phyloP scores from a whole-genome alignment of 495 filamentous ascomycete species.

The Glutinoglossum americanum region DNA sequence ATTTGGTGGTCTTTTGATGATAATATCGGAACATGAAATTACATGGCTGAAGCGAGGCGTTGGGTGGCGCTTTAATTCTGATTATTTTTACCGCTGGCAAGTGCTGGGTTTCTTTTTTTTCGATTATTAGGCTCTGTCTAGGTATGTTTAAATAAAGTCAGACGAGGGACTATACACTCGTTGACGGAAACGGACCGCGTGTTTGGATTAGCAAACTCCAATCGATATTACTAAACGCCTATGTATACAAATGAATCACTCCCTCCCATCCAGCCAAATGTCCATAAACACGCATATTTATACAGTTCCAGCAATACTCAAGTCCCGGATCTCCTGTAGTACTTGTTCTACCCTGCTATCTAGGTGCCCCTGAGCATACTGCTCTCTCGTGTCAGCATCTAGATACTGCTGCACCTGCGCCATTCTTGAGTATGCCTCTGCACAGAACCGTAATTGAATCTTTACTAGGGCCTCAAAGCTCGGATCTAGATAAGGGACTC shows the following conservation, averaged over 20 bases:
- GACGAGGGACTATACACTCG: neutral
- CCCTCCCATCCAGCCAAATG: neutral
- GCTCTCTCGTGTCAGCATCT: constrained; percentile 85
- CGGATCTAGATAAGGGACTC: constrained; percentile 90
- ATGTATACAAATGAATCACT: neutral
- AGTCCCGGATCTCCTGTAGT: constrained; percentile 83
- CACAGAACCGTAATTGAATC: constrained; percentile 94
- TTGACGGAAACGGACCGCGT: neutral
- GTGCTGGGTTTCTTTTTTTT: neutral
- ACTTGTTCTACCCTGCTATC: constrained; percentile 90
- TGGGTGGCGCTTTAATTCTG: neutral
- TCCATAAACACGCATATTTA: constrained; percentile 10
- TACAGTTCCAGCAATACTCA: constrained; percentile 75
- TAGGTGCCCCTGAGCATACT: constrained; percentile 84
- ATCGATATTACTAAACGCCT: neutral
- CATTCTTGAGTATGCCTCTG: constrained; percentile 91
- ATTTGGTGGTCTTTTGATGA: neutral
- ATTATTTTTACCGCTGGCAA: too few relatives aligned
- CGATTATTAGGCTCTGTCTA: too few relatives aligned
- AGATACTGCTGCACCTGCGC: constrained; percentile 98
- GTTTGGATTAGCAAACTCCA: neutral
- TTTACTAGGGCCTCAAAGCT: constrained; percentile 95
- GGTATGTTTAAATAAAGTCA: too few relatives aligned
- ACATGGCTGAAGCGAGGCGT: neutral
- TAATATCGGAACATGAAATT: neutral